Evolutionary conservation across 2,329 filamentous ascomycete genomes (phyloP).

Genomic region (Pseudocercospora musae): DNA sequence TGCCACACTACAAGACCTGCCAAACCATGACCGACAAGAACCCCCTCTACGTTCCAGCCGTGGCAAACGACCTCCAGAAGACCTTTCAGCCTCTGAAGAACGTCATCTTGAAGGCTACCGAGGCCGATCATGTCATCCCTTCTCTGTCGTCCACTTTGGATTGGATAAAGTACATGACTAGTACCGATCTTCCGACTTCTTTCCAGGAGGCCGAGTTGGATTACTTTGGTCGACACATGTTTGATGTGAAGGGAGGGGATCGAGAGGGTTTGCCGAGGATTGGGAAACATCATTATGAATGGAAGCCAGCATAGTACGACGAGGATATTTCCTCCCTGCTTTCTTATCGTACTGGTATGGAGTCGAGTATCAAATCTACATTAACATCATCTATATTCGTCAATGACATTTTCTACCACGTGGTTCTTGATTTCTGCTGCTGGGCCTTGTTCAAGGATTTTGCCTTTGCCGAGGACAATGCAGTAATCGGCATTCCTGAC

Average conservation of each 20-base stretch:
- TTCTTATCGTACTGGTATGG: too few relatives aligned
- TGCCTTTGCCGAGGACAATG: slow-evolving; percentile 53
- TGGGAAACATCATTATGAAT: slow-evolving; percentile 63
- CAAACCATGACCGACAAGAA: slow-evolving; percentile 41
- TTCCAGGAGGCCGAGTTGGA: slow-evolving; percentile 71
- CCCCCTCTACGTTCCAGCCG: slow-evolving; percentile 45
- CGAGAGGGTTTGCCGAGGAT: slow-evolving; percentile 51
- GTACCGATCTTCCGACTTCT: slow-evolving; percentile 60
- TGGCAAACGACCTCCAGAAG: slow-evolving; percentile 54
- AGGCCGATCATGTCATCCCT: slow-evolving; percentile 59
- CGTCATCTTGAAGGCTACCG: slow-evolving; percentile 53
- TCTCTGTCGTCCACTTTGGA: slow-evolving; percentile 61
- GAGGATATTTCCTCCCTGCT: too few relatives aligned
- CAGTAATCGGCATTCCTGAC: slow-evolving; percentile 58
- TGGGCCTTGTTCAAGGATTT: slow-evolving; percentile 39
- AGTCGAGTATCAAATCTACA: neutral
- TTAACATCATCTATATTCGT: too few relatives aligned
- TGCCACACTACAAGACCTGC: slow-evolving; percentile 41
- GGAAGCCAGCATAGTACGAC: slow-evolving; percentile 43
- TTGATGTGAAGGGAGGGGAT: slow-evolving; percentile 55
- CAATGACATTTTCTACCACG: slow-evolving; percentile 14
- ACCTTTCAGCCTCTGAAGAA: slow-evolving; percentile 53
- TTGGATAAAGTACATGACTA: slow-evolving; percentile 63
- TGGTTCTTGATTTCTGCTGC: slow-evolving; percentile 26
- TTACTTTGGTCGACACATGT: slow-evolving; percentile 67